Evolutionary conservation across 2,329 filamentous ascomycete genomes (phyloP), one percentile per base, ranked within the genome.

Genomic region (Teratosphaeriaceae sp.): DNA sequence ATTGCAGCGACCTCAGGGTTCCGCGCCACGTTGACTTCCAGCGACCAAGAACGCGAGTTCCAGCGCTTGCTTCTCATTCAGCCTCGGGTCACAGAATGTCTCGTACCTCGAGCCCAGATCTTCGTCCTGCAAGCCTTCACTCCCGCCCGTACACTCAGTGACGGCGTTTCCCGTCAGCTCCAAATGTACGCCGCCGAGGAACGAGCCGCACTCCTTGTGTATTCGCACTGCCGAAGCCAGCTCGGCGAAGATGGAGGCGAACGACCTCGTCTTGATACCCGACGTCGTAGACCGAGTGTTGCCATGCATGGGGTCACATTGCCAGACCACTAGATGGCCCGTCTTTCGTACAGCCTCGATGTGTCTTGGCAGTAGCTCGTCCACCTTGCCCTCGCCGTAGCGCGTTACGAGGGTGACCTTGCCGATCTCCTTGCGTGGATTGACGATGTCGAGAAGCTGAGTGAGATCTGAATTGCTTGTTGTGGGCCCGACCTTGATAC

Each of bases 291-390:
- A 72, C 37, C 75, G 72, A 1, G 78, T 81, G 61, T 83, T 83
- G 22, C 92, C 92, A 68, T 98, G 92, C 92, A 98, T 98, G 18
- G 92, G 92, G 67, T 98, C 92, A 68, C 90, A 97, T 69, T 97
- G 92, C 90, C 90, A 97, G 55, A 96, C 87, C 3, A 94, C 88
- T 18, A 74, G 57, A 59, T 84, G 80, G 0, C 75, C 88, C 44
- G 85, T 89, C 55, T 75, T 75, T 64, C 92, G 84, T 20, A 98
- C 90, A 27, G 87, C 88, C 53, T 84, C 80, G 62, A 98, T 97
- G 66, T 97, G 92, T 7, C 71, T 74, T 0, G 88, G 87, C 1
- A 98, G 77, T 49, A 94, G 78, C 4, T 76, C 67, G 38, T 79
- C 72, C 31, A 98, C 87, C 54, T 85, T 85, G 31, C 71, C 70